phyloP scores from a whole-genome alignment of 441 rosid genomes.

The Pelargonium citronellum region DNA sequence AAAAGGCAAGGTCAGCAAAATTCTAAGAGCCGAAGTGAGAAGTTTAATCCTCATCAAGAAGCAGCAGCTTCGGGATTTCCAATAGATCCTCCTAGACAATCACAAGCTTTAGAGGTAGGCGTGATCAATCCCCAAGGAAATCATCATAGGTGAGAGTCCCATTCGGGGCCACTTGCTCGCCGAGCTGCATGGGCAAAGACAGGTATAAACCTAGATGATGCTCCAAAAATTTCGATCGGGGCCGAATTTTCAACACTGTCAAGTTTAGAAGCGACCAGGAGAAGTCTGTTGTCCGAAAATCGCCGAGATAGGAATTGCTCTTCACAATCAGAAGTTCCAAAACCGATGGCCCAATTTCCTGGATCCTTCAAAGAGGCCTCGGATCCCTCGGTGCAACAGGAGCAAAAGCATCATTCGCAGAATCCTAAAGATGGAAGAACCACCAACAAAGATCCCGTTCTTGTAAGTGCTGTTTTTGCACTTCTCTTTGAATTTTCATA shows the following conservation, averaged over 20 bases:
- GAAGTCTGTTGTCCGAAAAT: conserved; percentile 50
- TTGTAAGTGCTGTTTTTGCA: conserved; percentile 38
- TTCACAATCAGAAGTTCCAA: conserved; percentile 48
- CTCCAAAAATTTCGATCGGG: conserved; percentile 49
- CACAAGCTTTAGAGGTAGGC: conserved; percentile 60
- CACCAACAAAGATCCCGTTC: conserved; percentile 58
- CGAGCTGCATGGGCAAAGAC: conserved; percentile 75
- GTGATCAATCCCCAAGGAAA: conserved; percentile 45
- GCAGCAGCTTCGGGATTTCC: conserved; percentile 98
- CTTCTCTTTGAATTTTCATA: too few species aligned
- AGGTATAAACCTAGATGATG: conserved; percentile 51
- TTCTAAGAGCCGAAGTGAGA: conserved; percentile 96
- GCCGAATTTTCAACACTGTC: conserved; percentile 55
- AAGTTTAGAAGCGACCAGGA: conserved; percentile 47
- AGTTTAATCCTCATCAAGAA: conserved; percentile 90
- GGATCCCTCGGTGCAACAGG: conserved; percentile 49
- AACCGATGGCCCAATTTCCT: conserved; percentile 64
- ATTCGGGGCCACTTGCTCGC: conserved; percentile 80
- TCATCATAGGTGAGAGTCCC: conserved; percentile 75
- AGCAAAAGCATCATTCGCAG: conserved; percentile 41
- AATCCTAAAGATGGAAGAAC: conserved; percentile 50
- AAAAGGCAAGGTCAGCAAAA: conserved; percentile 67
- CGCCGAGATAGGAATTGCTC: conserved; percentile 31
- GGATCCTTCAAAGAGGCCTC: conserved; percentile 86
- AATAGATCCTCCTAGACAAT: conserved; percentile 87